A percentile compares a stretch with the other conserved stretches of the same genome.
Conservation (phyloP, 495 filamentous ascomycete genomes). For the Podospora pseudocomata region DNA sequence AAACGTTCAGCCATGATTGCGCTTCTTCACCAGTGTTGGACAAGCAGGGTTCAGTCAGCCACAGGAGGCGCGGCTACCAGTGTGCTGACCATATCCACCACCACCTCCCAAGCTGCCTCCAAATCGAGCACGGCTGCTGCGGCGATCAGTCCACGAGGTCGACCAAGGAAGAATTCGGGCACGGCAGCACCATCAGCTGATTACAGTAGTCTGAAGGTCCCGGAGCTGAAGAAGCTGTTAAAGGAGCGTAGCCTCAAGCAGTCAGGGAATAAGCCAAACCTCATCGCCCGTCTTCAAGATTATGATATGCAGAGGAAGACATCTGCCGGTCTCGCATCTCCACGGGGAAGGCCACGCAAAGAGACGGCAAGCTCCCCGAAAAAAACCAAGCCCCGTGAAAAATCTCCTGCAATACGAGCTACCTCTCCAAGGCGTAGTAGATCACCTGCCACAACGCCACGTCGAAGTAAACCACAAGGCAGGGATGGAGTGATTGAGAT, state of each 20-base stretch:
- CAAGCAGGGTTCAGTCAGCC: constrained; percentile 35
- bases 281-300: constrained; percentile 6
- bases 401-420: constrained; percentile 10
- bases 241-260: not conserved
- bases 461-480: constrained; percentile 19
- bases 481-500: constrained; percentile 54
- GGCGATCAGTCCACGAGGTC: constrained; percentile 40
- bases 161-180: constrained; percentile 38
- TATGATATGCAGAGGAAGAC: not conserved
- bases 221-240: constrained; percentile 8
- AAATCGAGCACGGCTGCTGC: not conserved
- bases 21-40: constrained; percentile 71
- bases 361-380: constrained; percentile 13
- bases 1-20: constrained; percentile 67
- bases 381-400: constrained; percentile 3
- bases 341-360: constrained; percentile 25
- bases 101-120: constrained; percentile 15
- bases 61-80: not conserved
- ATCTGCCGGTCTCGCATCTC: not conserved
- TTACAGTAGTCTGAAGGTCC: not conserved
- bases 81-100: constrained; percentile 17
- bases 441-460: constrained; percentile 18
- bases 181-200: not conserved
- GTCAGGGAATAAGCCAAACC: constrained; percentile 3
- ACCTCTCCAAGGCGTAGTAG: constrained; percentile 9